Percentiles rank a stretch among this genome's conserved stretches.
Conservation (phyloP, 2,329 filamentous ascomycete species). For the Podosphaera leucotricha region DNA sequence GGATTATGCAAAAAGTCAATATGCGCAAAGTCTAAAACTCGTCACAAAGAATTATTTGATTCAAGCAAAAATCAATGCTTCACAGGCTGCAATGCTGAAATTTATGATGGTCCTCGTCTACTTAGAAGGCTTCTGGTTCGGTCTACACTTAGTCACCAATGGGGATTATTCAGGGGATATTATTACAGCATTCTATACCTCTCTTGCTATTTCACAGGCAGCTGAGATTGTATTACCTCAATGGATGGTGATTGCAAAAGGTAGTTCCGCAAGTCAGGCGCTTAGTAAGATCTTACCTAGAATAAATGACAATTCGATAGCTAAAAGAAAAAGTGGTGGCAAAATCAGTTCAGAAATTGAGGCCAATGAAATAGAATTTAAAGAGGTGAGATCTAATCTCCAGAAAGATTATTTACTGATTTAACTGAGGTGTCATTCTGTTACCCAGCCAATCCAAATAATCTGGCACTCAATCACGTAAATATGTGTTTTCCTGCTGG, state of each 20-base stretch:
- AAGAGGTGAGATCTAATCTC: slow-evolving; percentile 28
- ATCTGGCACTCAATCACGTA: slow-evolving; percentile 72
- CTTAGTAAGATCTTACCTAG: slow-evolving; percentile 26
- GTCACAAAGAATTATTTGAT: slow-evolving; percentile 40
- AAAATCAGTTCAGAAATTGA: slow-evolving; percentile 22
- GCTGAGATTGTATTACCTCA: slow-evolving; percentile 54
- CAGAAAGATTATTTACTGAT: no score
- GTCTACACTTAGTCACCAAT: slow-evolving; percentile 40
- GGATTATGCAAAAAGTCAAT: slow-evolving; percentile 42
- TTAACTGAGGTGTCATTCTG: slow-evolving; percentile 75
- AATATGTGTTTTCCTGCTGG: slow-evolving; percentile 82
- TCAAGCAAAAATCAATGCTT: slow-evolving; percentile 43
- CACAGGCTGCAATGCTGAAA: slow-evolving; percentile 50
- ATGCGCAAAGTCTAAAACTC: slow-evolving; percentile 28
- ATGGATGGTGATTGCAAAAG: slow-evolving; percentile 55
- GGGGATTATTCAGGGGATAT: slow-evolving; percentile 38
- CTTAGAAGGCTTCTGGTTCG: slow-evolving; percentile 78
- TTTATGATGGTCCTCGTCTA: slow-evolving; percentile 61
- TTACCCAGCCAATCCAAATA: slow-evolving; percentile 82
- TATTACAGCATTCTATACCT: slow-evolving; percentile 67
- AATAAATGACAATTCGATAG: slow-evolving; percentile 10
- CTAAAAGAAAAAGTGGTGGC: slow-evolving; percentile 13
- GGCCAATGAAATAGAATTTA: slow-evolving; percentile 44
- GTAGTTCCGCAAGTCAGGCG: slow-evolving; percentile 45
- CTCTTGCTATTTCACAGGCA: slow-evolving; percentile 51